phyloP scores from a whole-genome alignment of 805 yeast species.

The Suhomyces prunicola region DNA sequence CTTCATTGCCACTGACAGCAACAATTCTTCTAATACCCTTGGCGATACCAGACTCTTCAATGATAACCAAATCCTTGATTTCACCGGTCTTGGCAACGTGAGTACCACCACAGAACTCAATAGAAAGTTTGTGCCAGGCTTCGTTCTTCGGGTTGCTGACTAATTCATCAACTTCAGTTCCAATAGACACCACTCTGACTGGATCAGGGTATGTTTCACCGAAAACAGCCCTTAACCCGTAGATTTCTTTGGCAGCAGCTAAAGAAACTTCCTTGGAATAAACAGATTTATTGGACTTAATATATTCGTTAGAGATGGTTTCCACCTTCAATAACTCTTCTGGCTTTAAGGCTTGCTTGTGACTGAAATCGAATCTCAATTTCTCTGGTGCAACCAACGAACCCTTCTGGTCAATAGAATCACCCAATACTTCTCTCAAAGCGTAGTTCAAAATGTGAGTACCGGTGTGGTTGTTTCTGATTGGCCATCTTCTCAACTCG shows the following conservation, averaged over 20 bases:
- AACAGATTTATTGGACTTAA: conserved; percentile 68
- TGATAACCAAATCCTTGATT: conserved; percentile 82
- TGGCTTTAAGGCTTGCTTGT: conserved; percentile 76
- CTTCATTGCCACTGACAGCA: conserved; percentile 91
- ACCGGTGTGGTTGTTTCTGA: conserved; percentile 97
- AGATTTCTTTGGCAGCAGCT: conserved; percentile 66
- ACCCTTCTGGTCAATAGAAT: conserved; percentile 90
- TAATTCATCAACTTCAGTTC: conserved; percentile 82
- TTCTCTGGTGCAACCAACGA: conserved; percentile 95
- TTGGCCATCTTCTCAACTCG: conserved; percentile 92
- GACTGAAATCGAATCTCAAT: conserved; percentile 93
- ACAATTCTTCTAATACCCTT: conserved; percentile 98
- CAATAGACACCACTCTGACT: conserved; percentile 95
- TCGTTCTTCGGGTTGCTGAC: conserved; percentile 64
- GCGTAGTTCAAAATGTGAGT: conserved; percentile 93
- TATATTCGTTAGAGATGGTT: conserved; percentile 64
- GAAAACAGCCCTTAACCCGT: conserved; percentile 93
- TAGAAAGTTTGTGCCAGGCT: conserved; percentile 74
- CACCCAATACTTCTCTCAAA: conserved; percentile 81
- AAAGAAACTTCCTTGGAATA: conserved; percentile 82
- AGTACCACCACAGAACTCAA: conserved; percentile 99
- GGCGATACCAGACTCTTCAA: conserved; percentile 97
- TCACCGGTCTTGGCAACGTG: conserved; percentile 92
- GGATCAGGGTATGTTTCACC: conserved; percentile 99
- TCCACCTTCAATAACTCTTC: conserved; percentile 77